Base-by-base conservation (phyloP, 2,329 filamentous ascomycete species). In the Fusarium torreyae region DNA sequence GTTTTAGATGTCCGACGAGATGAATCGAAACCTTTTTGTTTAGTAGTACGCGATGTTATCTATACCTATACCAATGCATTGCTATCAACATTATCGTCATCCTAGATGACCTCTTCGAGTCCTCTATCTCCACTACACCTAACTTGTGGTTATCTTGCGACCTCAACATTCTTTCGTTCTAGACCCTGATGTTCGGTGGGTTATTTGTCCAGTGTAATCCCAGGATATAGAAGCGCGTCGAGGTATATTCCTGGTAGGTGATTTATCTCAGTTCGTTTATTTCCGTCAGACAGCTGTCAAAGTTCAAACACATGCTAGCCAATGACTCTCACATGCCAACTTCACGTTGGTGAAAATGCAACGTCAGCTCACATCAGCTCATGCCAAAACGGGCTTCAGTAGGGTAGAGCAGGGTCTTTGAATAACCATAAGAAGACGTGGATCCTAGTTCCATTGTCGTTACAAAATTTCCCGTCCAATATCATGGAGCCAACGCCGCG, bases 401-500 rank as follows among this genome's bases (percentile, higher is more conserved):
- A 15, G 18, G 38, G 31, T 36, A 54, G 46, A 36, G 17, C 43
- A 62, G 57, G 56, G 44, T 44, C 54, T 44, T 44, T 48, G 59
- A 62, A 40, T 45, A 62, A 53, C 28, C 59, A 66, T 57, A 57
- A 55, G 33, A 57, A 64, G 62, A 58, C 51, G 20, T 42, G 38
- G 48, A 53, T 46, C 48, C 40, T 43, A 58, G 48, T 65, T 59
- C 58, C 54, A 46, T 53, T 52, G 60, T 61, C 55, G 43, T 61
- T 61, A 52, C 51, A 56, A 64, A 71, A 59, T 48, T 68, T 65
- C 71, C 56, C 56, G 9, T 54, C 66, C 24, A 49, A 70, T 64
- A 70, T 66, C 61, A 71, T 70, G 49, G 56, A 74, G 70, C 70
- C 66, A 74, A 74, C 72, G 72, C 72, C 72, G 45, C 62, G 61